A percentile compares a stretch with the other conserved stretches of the same genome.
Evolutionary conservation across 495 filamentous ascomycete species (phyloP).

Genomic region (Lasiosphaeria miniovina): DNA sequence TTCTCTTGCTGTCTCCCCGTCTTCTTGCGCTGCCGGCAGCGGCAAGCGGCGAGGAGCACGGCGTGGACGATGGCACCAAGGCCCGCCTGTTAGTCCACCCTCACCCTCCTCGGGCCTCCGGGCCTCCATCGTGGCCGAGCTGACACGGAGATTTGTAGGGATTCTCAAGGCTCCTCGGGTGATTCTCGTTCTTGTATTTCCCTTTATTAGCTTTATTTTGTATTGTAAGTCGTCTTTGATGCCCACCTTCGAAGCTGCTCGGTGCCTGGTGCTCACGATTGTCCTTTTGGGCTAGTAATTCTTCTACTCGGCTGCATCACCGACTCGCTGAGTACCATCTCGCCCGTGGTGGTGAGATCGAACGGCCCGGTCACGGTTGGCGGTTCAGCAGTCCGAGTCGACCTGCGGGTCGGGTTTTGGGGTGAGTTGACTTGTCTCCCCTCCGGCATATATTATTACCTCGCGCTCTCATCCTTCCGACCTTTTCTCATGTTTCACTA

Average conservation of each 20-base stretch:
- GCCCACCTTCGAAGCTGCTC: no score
- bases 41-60: slow-evolving; percentile 4
- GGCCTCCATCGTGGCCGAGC: background rate
- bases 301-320: slow-evolving; percentile 23
- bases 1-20: background rate
- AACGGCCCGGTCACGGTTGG: slow-evolving; percentile 18
- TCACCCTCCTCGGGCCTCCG: background rate
- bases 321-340: slow-evolving; percentile 19
- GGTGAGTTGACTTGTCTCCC: slow-evolving; percentile 9
- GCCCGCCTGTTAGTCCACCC: slow-evolving; percentile 13
- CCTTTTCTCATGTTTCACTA: background rate
- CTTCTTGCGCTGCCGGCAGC: slow-evolving; percentile 7
- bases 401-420: slow-evolving; percentile 28
- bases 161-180: slow-evolving; percentile 27
- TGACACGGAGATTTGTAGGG: slow-evolving; percentile 11
- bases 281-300: slow-evolving; percentile 11
- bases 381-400: slow-evolving; percentile 9
- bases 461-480: no score
- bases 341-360: slow-evolving; percentile 20
- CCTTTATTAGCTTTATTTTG: slow-evolving; percentile 21
- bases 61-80: slow-evolving; percentile 10
- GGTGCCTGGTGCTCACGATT: background rate
- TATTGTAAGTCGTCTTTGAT: slow-evolving; percentile 15
- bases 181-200: slow-evolving; percentile 22
- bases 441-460: no score